Evolutionary conservation across 2,329 filamentous ascomycete genomes (phyloP), one percentile per base, ranked within the genome.

Genomic region (Xylaria sp.): DNA sequence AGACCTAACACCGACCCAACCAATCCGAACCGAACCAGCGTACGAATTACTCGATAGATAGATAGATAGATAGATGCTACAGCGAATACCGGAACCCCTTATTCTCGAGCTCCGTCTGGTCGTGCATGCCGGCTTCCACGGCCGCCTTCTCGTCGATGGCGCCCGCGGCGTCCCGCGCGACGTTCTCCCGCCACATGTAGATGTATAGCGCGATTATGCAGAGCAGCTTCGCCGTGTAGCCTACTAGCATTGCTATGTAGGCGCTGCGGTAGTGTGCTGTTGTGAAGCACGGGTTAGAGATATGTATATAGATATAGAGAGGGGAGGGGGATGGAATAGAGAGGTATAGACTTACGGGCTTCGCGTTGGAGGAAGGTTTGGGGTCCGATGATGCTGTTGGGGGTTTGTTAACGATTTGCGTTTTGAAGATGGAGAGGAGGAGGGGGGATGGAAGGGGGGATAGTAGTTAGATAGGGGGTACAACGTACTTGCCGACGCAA

Each of bases 171-270:
- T 79, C 77, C 23, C 77, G 70, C n/a, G 72, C 71, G 54, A 71
- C 73, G 70, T 78, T 79, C 27, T 65, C 68, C 13, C 71, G 69
- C 62, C 67, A 76, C 77, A 79, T 78, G 69, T 77, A 78, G 25
- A 74, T 40, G 66, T 77, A 78, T 40, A 79, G 65, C 10, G 74
- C 68, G 10, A 78, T 54, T 50, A 79, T 69, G 55, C 70, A 60
- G 21, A 73, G 25, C 16, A 78, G 72, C 63, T 78, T 78, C 3
- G 77, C 71, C 0, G 69, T 60, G 66, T 79, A 79, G 9, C 77
- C 76, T 3, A 78, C 74, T 10, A 78, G 64, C 77, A 79, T 79
- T 40, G 77, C 77, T 32, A 79, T 72, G 66, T 79, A 78, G 3
- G 77, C 77, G 70, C 76, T 78, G 65, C 70, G 74, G 64, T 78